Conservation (phyloP, 352 stramenopile species). For the Globisporangium cystogenes region DNA sequence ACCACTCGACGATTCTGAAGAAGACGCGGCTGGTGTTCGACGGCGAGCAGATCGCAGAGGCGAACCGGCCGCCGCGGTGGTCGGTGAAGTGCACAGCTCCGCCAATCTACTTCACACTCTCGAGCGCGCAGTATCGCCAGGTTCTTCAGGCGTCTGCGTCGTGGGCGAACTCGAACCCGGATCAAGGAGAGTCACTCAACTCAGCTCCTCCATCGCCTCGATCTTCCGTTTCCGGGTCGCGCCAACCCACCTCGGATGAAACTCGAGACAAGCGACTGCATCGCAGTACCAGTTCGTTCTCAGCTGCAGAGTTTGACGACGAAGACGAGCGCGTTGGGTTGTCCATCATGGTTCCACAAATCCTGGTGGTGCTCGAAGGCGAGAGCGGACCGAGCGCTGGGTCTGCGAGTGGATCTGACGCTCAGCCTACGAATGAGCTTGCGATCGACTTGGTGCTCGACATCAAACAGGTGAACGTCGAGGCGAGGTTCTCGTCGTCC, state of each 20-base stretch:
- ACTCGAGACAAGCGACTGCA: not conserved
- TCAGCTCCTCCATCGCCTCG: not conserved
- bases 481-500: slow-evolving; percentile 54
- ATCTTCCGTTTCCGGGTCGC: not conserved
- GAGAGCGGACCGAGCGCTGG: slow-evolving; percentile 10
- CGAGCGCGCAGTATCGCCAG: slow-evolving; percentile 60
- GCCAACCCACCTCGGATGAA: not conserved
- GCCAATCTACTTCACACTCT: slow-evolving; percentile 71
- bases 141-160: slow-evolving; percentile 53
- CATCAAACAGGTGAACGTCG: slow-evolving; percentile 48
- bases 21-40: slow-evolving; percentile 59
- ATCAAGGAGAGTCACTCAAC: not conserved
- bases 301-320: slow-evolving; percentile 33
- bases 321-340: slow-evolving; percentile 60
- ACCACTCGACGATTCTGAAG: slow-evolving; percentile 53
- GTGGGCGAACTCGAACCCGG: slow-evolving; percentile 31
- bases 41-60: slow-evolving; percentile 41
- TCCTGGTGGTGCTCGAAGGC: slow-evolving; percentile 58
- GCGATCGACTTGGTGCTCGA: slow-evolving; percentile 64
- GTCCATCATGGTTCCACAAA: slow-evolving; percentile 58
- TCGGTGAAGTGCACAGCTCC: slow-evolving; percentile 54
- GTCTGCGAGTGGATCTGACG: slow-evolving; percentile 1
- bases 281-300: slow-evolving; percentile 13
- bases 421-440: not conserved
- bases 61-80: slow-evolving; percentile 43